Evolutionary conservation across 2,329 filamentous ascomycete genomes (phyloP).

Genomic region (Fusarium brevicatenulatum): DNA sequence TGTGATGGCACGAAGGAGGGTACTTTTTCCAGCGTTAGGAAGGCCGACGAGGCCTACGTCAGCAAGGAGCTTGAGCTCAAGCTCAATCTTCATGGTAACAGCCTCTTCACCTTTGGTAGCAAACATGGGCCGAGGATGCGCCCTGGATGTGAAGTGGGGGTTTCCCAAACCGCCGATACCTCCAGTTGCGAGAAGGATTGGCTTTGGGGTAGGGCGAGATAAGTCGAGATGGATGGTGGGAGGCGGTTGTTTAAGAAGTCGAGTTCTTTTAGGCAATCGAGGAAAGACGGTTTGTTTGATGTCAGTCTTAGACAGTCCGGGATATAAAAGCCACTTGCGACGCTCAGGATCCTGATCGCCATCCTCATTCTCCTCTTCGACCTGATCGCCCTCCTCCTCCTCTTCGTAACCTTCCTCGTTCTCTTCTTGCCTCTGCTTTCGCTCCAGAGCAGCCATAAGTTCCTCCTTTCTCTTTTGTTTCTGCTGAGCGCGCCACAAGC

Average conservation of each 20-base stretch:
- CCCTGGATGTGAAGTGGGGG: conserved; percentile 86
- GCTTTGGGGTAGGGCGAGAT: conserved; percentile 79
- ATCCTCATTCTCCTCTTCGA: conserved; percentile 51
- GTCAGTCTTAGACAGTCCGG: conserved; percentile 78
- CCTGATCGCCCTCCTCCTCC: conserved; percentile 25
- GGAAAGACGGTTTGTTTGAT: conserved; percentile 65
- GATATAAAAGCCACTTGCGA: conserved; percentile 88
- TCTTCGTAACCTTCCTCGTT: conserved; percentile 27
- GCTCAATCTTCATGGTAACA: conserved; percentile 80
- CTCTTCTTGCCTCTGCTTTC: conserved; percentile 35
- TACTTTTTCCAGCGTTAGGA: conserved; percentile 96
- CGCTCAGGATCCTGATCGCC: conserved; percentile 60
- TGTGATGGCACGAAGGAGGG: conserved; percentile 85
- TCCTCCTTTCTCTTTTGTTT: conserved; percentile 49
- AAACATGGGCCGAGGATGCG: conserved; percentile 81
- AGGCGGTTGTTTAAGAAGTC: conserved; percentile 73
- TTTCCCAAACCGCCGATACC: conserved; percentile 93
- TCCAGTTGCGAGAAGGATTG: conserved; percentile 86
- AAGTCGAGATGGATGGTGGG: conserved; percentile 79
- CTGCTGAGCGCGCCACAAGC: conserved; percentile 46
- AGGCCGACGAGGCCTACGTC: conserved; percentile 95
- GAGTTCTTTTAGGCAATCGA: conserved; percentile 61
- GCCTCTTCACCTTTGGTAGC: conserved; percentile 87
- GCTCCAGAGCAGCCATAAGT: conserved; percentile 50
- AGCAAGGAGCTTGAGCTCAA: conserved; percentile 94